Conservation (phyloP, 805 yeast species). For the Starmerella bombi region DNA sequence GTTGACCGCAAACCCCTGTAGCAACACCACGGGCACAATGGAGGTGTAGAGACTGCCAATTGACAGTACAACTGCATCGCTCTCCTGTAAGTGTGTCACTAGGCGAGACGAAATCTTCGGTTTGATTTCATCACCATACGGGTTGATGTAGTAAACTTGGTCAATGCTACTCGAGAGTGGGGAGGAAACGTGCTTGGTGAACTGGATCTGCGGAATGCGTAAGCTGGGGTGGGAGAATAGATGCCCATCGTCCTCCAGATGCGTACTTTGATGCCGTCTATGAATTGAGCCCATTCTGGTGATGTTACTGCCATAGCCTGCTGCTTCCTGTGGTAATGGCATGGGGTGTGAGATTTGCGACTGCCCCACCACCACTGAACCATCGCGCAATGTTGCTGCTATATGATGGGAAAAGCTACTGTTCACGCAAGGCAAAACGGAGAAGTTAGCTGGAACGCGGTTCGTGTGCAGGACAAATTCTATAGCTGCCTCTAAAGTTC, state of each 20-base stretch:
- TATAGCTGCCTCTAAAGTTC: constrained; percentile 72
- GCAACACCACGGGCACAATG: constrained; percentile 59
- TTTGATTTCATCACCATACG: constrained; percentile 73
- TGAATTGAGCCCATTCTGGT: not conserved
- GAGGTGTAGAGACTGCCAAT: constrained; percentile 88
- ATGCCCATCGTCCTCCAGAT: constrained; percentile 43
- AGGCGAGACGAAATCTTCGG: constrained; percentile 62
- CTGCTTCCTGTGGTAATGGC: not conserved
- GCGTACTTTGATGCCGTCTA: not conserved
- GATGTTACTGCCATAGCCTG: not conserved
- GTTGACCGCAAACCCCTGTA: constrained; percentile 37
- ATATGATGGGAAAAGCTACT: constrained; percentile 80
- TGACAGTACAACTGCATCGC: constrained; percentile 54
- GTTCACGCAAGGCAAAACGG: constrained; percentile 68
- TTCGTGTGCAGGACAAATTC: constrained; percentile 59
- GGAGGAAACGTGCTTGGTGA: constrained; percentile 43
- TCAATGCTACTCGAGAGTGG: constrained; percentile 66
- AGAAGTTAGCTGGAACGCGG: constrained; percentile 38
- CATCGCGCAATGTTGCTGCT: constrained; percentile 58
- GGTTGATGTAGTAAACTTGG: constrained; percentile 66
- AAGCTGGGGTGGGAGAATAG: constrained; percentile 71
- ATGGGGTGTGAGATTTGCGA: constrained; percentile 83
- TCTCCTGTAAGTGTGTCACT: constrained; percentile 33
- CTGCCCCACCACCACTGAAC: constrained; percentile 72
- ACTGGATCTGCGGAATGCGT: constrained; percentile 58